These are phyloP conservation scores for Magnusiomyces suaveolens DNA, from an alignment of 1,139 yeast genomes.

Conservation along the genomic window DNA sequence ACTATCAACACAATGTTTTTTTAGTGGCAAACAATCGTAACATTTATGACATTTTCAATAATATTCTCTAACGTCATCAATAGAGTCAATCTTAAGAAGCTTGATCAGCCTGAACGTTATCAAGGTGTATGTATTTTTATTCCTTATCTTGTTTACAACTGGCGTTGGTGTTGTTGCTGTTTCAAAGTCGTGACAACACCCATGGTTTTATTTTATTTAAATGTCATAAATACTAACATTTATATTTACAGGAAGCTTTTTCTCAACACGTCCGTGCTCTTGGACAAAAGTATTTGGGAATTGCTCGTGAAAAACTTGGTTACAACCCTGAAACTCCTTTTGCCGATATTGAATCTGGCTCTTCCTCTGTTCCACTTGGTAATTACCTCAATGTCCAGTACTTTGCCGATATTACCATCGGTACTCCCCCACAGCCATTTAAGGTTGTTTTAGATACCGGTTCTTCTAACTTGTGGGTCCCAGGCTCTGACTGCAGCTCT, in stretches of 20 bases:
- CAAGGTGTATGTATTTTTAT: conserved; percentile 3
- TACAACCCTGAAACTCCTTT: conserved; percentile 31
- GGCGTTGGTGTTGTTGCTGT: neutral
- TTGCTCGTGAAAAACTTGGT: conserved; percentile 36
- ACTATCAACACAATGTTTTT: neutral
- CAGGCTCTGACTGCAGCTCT: conserved; percentile 77
- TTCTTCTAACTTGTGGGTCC: conserved; percentile 94
- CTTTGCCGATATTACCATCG: conserved; percentile 77
- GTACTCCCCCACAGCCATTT: conserved; percentile 87
- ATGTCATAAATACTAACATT: neutral
- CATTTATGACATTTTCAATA: neutral
- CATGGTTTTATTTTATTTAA: no score
- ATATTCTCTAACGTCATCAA: no score
- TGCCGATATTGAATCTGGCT: conserved; percentile 24
- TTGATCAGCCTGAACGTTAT: neutral
- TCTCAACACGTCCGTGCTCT: conserved; percentile 58
- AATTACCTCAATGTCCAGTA: conserved; percentile 94
- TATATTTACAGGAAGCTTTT: conserved; percentile 31
- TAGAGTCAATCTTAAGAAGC: conserved; percentile 5
- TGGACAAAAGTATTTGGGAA: conserved; percentile 59
- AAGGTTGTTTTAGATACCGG: conserved; percentile 81
- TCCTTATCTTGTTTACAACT: no score
- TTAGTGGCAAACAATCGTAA: neutral
- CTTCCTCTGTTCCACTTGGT: conserved; percentile 71
- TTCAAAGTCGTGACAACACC: neutral